Evolutionary conservation across 345 rosid genomes (phyloP), one percentile per base, ranked within the genome.

Genomic region (Citrus mangshanensis): DNA sequence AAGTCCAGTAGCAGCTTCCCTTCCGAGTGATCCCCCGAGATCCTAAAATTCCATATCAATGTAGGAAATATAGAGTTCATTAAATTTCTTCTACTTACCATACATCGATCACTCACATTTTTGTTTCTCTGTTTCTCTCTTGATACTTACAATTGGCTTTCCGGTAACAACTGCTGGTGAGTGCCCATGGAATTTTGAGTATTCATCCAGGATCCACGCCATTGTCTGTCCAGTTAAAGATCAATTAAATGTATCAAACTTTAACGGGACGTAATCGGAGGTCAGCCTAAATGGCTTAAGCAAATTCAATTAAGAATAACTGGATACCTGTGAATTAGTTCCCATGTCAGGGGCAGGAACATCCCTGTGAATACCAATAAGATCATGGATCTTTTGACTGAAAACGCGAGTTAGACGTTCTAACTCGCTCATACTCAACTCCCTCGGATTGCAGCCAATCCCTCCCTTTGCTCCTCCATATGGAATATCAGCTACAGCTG

Each of bases 341-440:
- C 93, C 93, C 93, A 90, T 88, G 77, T 89, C 93, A n/a, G 93
- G 90, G 38, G 93, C 93, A 0, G 93, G 91, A 73, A 90, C 90
- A 84, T 90, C 91, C 4, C 83, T 84, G 10, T 90, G 87, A 63
- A 70, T 81, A 27, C 87, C 87, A 34, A 82, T 84, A 18, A 84
- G 87, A 75, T 86, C 89, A 73, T 89, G 93, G 78, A 88, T 88
- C 89, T 88, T 88, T 80, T 89, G 89, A 70, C 91, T 89, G 84
- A 89, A 89, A 79, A 88, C 91, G 7, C 89, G 74, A 32, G 93
- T 90, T 9, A 88, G 74, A 9, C 91, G 80, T 82, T 88, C 93
- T n/a, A 90, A 78, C 78, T 88, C 91, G 0, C 86, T 82, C 37
- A 25, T 42, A 51, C 88, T 88, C 28, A 88, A 82, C 35, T 90